Evolutionary conservation across 805 yeast species (phyloP).

Genomic region (Saccharomycopsis sp.): DNA sequence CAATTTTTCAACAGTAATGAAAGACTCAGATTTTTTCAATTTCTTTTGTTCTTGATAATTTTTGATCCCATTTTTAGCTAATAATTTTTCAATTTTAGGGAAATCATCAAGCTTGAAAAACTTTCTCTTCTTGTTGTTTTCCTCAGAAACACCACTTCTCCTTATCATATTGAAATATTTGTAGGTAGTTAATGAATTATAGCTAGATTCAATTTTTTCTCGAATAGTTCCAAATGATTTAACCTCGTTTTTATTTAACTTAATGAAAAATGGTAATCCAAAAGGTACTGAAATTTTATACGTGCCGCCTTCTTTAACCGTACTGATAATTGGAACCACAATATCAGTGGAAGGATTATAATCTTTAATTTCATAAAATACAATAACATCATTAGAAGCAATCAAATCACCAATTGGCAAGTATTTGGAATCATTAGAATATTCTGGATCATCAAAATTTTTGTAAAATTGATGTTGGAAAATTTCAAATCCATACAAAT

Average conservation of each 20-base stretch:
- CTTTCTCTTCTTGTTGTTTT: slow-evolving; percentile 18
- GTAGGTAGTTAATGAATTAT: slow-evolving; percentile 42
- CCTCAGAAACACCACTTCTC: slow-evolving; percentile 1
- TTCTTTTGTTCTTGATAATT: slow-evolving; percentile 1
- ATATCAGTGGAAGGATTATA: slow-evolving; percentile 38
- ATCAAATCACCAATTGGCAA: slow-evolving; percentile 65
- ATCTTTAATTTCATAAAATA: slow-evolving; percentile 49
- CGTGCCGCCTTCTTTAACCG: slow-evolving; percentile 27
- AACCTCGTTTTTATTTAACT: slow-evolving; percentile 45
- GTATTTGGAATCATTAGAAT: slow-evolving; percentile 40
- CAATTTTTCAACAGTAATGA: neutral
- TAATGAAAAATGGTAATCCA: slow-evolving; percentile 73
- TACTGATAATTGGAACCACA: slow-evolving; percentile 55
- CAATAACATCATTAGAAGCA: slow-evolving; percentile 51
- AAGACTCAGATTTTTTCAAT: slow-evolving; percentile 2
- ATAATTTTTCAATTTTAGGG: slow-evolving; percentile 14
- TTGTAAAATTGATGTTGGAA: slow-evolving; percentile 63
- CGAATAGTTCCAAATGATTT: slow-evolving; percentile 52
- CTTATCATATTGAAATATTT: slow-evolving; percentile 29
- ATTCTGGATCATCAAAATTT: slow-evolving; percentile 56
- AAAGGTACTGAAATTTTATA: slow-evolving; percentile 42
- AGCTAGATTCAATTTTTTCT: slow-evolving; percentile 45
- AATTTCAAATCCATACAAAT: slow-evolving; percentile 49
- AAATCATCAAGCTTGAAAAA: slow-evolving; percentile 23
- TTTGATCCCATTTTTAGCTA: slow-evolving; percentile 8